Base-by-base conservation (phyloP, 169 alveolate genomes). In the Eimeria praecox region DNA sequence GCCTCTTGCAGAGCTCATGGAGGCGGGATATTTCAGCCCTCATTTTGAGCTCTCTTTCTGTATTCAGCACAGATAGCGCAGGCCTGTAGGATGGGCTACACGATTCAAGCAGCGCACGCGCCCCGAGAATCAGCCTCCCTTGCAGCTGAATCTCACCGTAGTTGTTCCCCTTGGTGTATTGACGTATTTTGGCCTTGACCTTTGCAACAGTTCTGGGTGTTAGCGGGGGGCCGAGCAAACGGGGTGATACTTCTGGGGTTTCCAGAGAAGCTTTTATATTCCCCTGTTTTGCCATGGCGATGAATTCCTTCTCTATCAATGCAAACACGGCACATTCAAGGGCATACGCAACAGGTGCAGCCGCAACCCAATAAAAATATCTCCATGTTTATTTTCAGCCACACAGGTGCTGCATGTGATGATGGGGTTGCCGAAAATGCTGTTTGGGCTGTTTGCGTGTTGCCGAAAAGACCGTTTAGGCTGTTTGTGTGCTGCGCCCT, bases 1-100 rank as follows among this genome's bases (percentile, higher is more conserved):
- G 93, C 64, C 62, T 87, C 9, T 35, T 87, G 93, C 93, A 87
- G 20, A 87, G 93, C 18, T 35, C 78, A 22, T 54, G 93, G 40
- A 87, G 71, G 44, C 93, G 93, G 80, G 93, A 87, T 87, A 87
- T 56, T 27, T 87, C 93, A 16, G 78, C 93, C 16, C 93, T 56
- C 93, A 56, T 87, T 27, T 56, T 59, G n/a, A 56, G 82, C 62
- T 87, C 93, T 62, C 93, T 87, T 62, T 87, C 93, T 87, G 82
- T 27, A 40, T 12, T 20, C 82, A 62, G 66, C 82, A 22, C 64
- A 62, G 27, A 83, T 20, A 52, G 54, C 54, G 33, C 35, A 14
- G 6, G 4, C 12, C 10, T 20, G 33, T 49, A 54, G 40, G 35
- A 1, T 14, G 24, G 1, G 30, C n/a, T 52, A 1, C 73, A 24